phyloP scores from a whole-genome alignment of 305 asterid genomes.

The Fraxinus velutina region DNA sequence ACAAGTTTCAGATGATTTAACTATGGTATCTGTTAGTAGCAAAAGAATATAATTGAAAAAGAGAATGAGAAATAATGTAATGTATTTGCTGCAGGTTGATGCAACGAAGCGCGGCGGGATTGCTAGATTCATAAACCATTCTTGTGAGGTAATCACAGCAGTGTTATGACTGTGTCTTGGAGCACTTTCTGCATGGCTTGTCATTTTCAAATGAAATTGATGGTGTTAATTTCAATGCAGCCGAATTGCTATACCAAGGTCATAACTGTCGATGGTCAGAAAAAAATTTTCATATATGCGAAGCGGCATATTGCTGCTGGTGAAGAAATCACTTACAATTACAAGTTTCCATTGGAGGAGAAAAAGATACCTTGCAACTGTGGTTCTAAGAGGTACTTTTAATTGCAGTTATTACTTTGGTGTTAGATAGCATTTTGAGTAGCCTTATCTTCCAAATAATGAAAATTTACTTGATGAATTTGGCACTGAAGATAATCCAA shows the following conservation, averaged over 20 bases:
- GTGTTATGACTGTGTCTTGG: slow-evolving; percentile 18
- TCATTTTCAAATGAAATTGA: slow-evolving; percentile 27
- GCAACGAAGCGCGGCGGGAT: slow-evolving; percentile 98
- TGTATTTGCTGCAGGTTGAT: slow-evolving; percentile 67
- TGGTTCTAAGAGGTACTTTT: slow-evolving; percentile 75
- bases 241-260: slow-evolving; percentile 99
- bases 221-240: slow-evolving; percentile 43
- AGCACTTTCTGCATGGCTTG: slow-evolving; percentile 14
- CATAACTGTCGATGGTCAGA: slow-evolving; percentile 94
- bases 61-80: slow-evolving; percentile 12
- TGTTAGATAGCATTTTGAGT: slow-evolving; percentile 2
- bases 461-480: slow-evolving; percentile 8
- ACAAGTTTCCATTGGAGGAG: slow-evolving; percentile 97
- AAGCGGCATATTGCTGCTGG: slow-evolving; percentile 91
- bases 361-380: slow-evolving; percentile 96
- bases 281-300: slow-evolving; percentile 92
- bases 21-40: slow-evolving; percentile 12
- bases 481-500: not conserved
- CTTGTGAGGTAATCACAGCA: slow-evolving; percentile 77
- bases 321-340: slow-evolving; percentile 91
- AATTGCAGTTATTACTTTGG: not conserved
- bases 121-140: slow-evolving; percentile 95
- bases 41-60: slow-evolving; percentile 3
- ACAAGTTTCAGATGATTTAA: slow-evolving; percentile 17
- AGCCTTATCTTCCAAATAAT: slow-evolving; percentile 8